Percentiles rank a stretch among this genome's conserved stretches.
Evolutionary conservation across 495 filamentous ascomycete genomes (phyloP).

Genomic region (Platismatia glauca): DNA sequence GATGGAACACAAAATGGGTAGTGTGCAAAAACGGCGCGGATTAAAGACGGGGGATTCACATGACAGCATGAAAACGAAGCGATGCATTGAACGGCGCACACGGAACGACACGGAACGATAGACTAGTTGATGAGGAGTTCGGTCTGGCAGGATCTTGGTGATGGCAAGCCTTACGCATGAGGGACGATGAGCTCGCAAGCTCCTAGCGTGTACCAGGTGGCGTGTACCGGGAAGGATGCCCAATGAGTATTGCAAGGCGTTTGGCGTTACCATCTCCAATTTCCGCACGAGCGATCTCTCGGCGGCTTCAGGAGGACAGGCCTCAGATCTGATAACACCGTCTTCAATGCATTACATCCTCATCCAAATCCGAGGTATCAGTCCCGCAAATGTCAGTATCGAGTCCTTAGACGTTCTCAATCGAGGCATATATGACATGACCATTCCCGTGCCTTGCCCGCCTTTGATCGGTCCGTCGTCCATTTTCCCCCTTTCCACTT

Average conservation of each 20-base stretch:
- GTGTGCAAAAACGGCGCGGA: constrained; percentile 4
- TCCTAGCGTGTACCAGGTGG: constrained; percentile 1
- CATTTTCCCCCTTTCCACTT: no score
- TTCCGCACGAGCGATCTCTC: background rate
- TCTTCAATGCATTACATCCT: background rate
- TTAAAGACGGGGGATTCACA: background rate
- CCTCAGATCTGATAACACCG: background rate
- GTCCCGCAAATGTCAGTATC: background rate
- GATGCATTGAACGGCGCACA: constrained; percentile 14
- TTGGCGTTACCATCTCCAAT: background rate
- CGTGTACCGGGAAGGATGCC: constrained; percentile 1
- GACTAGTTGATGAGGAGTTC: constrained; percentile 3
- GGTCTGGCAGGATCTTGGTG: background rate
- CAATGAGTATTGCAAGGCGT: background rate
- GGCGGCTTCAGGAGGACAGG: background rate
- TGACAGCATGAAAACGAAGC: constrained; percentile 7
- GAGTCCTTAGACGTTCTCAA: background rate
- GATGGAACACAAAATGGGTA: background rate
- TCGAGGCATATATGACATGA: background rate
- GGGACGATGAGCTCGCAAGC: constrained; percentile 9
- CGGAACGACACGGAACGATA: constrained; percentile 6
- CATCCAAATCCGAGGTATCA: background rate
- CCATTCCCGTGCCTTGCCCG: background rate
- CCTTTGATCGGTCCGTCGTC: background rate
- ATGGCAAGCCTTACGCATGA: background rate